Base-by-base conservation (phyloP, 495 filamentous ascomycete genomes). In the Arthonia radiata region DNA sequence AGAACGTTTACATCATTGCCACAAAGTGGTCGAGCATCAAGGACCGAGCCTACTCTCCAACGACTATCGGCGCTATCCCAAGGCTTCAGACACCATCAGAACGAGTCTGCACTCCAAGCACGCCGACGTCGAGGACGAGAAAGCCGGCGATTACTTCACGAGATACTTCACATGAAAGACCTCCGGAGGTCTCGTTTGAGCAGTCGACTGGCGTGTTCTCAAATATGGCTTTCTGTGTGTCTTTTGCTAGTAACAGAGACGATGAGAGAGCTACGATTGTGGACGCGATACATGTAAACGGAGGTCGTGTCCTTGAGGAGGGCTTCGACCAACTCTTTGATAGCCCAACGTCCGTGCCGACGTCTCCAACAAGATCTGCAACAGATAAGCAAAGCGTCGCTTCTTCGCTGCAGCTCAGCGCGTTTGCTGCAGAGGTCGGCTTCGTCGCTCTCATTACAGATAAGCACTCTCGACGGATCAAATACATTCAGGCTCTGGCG, bases 401-500 rank as follows among this genome's bases (percentile, higher is more conserved):
- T 12, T 10, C 12, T 24, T 7, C n/a, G 3, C n/a, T 8, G 11
- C 32, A 8, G 28, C 24, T 1, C 34, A 65, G 50, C 1, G 22
- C 48, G 0, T 44, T 48, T 8, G 61, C 66, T 15, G 43, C 54
- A 11, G 42, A 54, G 7, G 48, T 71, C 0, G 77, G 79, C 3
- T 94, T 97, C 44, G 60, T 69, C 1, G 78, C 73, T 13, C 50
- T 94, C 11, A 80, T 97, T 33, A 71, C 86, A 0, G 75, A 93
- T 43, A 61, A 62, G 15, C 71, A 92, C 45, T 89, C 73, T 8
- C 68, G 86, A n/a, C 72, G 74, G 30, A 64, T 68, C 18, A 97
- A 97, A 36, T 92, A 86, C 47, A 73, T 97, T 59, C 83, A 94
- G 44, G 86, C 86, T 0, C 65, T 97, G 8, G 82, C 89, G 5